Evolutionary conservation across 179 eudicot species (phyloP), one percentile per base, ranked within the genome.

Genomic region (Drosera spatulata): DNA sequence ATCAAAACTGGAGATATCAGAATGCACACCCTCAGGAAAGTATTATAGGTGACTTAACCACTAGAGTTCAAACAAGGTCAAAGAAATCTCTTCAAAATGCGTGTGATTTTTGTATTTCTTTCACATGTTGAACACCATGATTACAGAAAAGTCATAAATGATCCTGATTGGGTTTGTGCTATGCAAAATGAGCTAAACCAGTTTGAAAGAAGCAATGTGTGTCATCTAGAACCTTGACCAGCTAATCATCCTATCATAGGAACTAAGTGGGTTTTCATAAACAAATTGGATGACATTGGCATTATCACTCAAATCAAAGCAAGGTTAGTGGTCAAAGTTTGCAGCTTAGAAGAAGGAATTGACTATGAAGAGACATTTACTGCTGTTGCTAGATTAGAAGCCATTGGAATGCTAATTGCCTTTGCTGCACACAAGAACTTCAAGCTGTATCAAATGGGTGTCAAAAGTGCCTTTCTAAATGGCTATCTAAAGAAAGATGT

Each of bases 301-400:
- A 53, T 0, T 4, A 33, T 54, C 6, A n/a, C n/a, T 6, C 53
- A 47, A 45, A 62, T 56, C 37, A 63, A 69, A 1, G 73, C 68
- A 7, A 4, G 66, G 3, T 49, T 68, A 38, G 66, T 68, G 5
- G 62, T 38, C 0, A 42, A 69, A 58, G 55, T 53, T 0, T 63
- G 58, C 38, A 58, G 22, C 40, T 47, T 62, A 56, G 40, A 41
- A 5, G 56, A 68, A 50, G 52, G 66, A 1, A 61, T 61, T 2
- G 37, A 61, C 37, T 61, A 39, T 10, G 49, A 51, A 3, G 57
- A 61, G 22, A 50, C 65, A 2, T 61, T 38, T 50, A 12, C 60
- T 43, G 52, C 66, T 2, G 60, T 63, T 0, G 59, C 60, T 1
- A 15, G 53, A 6, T 22, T 63, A 5, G 58, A 49, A 46, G 59